A percentile compares a stretch with the other conserved stretches of the same genome.
These are phyloP conservation scores for Aspergillus melleus DNA, from an alignment of 2,329 filamentous ascomycete genomes.

Conservation along the genomic window DNA sequence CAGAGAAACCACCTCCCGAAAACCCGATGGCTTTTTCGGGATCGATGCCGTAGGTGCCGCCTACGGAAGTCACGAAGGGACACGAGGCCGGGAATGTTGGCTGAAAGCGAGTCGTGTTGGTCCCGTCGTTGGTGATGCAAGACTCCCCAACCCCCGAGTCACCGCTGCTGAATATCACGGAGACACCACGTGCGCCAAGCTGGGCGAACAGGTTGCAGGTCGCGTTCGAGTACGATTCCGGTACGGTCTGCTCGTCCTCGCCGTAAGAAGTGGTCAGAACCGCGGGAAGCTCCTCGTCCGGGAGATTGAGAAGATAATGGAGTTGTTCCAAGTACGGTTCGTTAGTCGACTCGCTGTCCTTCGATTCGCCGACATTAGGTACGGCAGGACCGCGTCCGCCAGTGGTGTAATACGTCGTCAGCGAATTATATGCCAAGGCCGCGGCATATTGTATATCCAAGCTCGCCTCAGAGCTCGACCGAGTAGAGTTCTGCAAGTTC, in stretches of 20 bases:
- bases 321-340: constrained; percentile 69
- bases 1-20: constrained; percentile 52
- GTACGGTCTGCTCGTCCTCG: constrained; percentile 65
- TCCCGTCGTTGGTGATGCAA: constrained; percentile 58
- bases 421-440: constrained; percentile 55
- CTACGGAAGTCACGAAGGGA: constrained; percentile 64
- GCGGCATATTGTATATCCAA: constrained; percentile 64
- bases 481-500: constrained; percentile 47
- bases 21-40: constrained; percentile 59
- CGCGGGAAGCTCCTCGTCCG: constrained; percentile 57
- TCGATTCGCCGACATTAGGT: constrained; percentile 48
- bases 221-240: constrained; percentile 58
- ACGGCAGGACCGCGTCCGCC: constrained; percentile 56
- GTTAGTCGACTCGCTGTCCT: constrained; percentile 50
- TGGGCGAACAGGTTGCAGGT: constrained; percentile 65
- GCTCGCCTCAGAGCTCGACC: constrained; percentile 58
- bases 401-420: constrained; percentile 60
- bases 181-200: constrained; percentile 65
- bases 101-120: constrained; percentile 52
- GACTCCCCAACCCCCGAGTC: constrained; percentile 60
- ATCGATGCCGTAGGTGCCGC: constrained; percentile 54
- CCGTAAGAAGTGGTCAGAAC: constrained; percentile 71
- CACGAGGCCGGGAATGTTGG: constrained; percentile 59
- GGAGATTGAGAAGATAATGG: constrained; percentile 58
- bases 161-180: constrained; percentile 65